Percentiles rank a stretch among this genome's conserved stretches.
Evolutionary conservation across 2,329 filamentous ascomycete genomes (phyloP).

Genomic region (Scorias spongiosa): DNA sequence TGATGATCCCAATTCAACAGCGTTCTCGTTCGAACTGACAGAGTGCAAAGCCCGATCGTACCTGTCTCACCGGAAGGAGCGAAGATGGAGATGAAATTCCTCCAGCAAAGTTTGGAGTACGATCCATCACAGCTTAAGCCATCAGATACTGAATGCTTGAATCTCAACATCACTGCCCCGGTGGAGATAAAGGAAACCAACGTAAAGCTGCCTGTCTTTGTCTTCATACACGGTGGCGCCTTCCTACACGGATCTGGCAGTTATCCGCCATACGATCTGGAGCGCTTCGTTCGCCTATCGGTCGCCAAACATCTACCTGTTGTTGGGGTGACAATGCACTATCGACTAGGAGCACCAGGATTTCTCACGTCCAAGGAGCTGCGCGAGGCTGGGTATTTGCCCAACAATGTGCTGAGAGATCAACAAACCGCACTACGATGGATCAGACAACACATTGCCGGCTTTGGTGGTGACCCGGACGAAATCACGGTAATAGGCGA

Average conservation of each 20-base stretch:
- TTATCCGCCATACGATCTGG: constrained; percentile 38
- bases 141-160: constrained; percentile 36
- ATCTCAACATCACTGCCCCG: constrained; percentile 37
- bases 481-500: constrained; percentile 30
- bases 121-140: constrained; percentile 18
- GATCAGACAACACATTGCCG: constrained; percentile 22
- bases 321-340: constrained; percentile 28
- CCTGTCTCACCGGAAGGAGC: constrained; percentile 15
- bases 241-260: constrained; percentile 35
- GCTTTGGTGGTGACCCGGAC: constrained; percentile 24
- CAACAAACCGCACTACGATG: constrained; percentile 23
- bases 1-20: too few relatives aligned
- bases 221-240: constrained; percentile 40
- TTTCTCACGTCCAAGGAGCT: constrained; percentile 20
- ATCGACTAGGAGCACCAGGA: constrained; percentile 30
- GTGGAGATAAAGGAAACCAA: background rate
- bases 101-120: constrained; percentile 33
- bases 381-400: constrained; percentile 9
- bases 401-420: constrained; percentile 13
- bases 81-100: constrained; percentile 31
- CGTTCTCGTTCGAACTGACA: background rate
- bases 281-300: constrained; percentile 30
- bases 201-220: constrained; percentile 33
- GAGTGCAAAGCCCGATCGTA: background rate
- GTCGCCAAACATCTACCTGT: constrained; percentile 29